These are phyloP conservation scores for Termitomyces sp. DNA, from an alignment of 768 basidiomycete genomes.

Conservation along the genomic window DNA sequence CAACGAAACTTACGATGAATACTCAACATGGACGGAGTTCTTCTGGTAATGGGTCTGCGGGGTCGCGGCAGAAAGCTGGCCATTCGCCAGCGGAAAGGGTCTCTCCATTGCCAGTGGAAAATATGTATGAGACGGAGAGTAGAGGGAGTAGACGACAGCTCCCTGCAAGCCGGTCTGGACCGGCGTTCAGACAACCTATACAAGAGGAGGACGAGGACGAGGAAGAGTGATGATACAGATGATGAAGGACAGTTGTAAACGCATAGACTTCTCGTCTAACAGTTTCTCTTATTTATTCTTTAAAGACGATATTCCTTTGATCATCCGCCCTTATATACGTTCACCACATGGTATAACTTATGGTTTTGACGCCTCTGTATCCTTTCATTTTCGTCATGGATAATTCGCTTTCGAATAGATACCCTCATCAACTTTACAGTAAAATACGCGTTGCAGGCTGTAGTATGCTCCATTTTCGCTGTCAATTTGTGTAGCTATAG, in stretches of 20 bases:
- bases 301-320: background rate
- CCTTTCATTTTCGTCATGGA: slow-evolving; percentile 3
- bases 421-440: slow-evolving; percentile 1
- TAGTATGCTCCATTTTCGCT: background rate
- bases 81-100: slow-evolving; percentile 57
- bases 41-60: slow-evolving; percentile 14
- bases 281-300: background rate
- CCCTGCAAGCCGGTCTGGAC: slow-evolving; percentile 62
- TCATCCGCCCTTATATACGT: slow-evolving; percentile 1
- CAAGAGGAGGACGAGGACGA: slow-evolving; percentile 87
- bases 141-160: slow-evolving; percentile 65
- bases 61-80: slow-evolving; percentile 37
- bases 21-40: slow-evolving; percentile 14
- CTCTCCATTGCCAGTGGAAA: slow-evolving; percentile 56
- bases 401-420: slow-evolving; percentile 10
- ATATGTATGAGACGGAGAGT: slow-evolving; percentile 41
- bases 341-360: background rate
- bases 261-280: background rate
- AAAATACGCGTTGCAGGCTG: background rate
- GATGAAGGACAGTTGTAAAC: background rate
- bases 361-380: slow-evolving; percentile 5
- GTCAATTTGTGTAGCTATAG: background rate
- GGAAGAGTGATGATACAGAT: slow-evolving; percentile 42
- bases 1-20: slow-evolving; percentile 28
- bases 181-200: slow-evolving; percentile 65